These are phyloP conservation scores for Alternaria brassicicola DNA, from an alignment of 2,329 filamentous ascomycete species.

Conservation along the genomic window DNA sequence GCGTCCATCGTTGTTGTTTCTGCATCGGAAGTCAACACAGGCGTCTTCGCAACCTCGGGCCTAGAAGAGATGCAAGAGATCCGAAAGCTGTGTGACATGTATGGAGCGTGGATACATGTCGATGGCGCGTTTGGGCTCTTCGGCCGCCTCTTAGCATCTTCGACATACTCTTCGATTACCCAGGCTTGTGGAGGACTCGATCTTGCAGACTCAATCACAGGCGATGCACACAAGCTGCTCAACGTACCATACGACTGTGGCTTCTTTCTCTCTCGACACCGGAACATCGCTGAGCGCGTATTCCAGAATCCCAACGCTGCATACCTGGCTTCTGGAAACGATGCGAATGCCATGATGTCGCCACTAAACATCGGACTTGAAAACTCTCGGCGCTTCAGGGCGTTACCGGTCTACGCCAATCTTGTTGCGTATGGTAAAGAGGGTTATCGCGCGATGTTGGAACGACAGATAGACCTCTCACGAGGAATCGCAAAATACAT, in stretches of 20 bases:
- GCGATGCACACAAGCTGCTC: conserved; percentile 88
- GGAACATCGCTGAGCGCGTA: conserved; percentile 7
- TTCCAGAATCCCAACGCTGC: conserved; percentile 77
- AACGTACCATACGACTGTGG: conserved; percentile 95
- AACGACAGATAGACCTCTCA: conserved; percentile 73
- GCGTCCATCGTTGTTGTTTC: conserved; percentile 82
- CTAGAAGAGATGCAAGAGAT: conserved; percentile 65
- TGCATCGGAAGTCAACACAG: conserved; percentile 89
- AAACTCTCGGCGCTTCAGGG: conserved; percentile 89
- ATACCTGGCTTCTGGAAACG: conserved; percentile 65
- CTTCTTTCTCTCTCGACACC: conserved; percentile 76
- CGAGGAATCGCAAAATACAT: conserved; percentile 71
- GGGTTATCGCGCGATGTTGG: conserved; percentile 73
- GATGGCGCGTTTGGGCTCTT: conserved; percentile 92
- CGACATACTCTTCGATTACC: conserved; percentile 63
- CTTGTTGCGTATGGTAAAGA: conserved; percentile 73
- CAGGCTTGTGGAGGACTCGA: conserved; percentile 69
- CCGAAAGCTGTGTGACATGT: conserved; percentile 71
- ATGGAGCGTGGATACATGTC: conserved; percentile 85
- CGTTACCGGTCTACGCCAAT: conserved; percentile 85
- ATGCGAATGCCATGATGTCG: conserved; percentile 65
- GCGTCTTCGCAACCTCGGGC: conserved; percentile 71
- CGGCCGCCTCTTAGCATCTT: conserved; percentile 66
- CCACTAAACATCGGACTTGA: conserved; percentile 87
- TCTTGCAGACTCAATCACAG: conserved; percentile 83